Evolutionary conservation across 2,329 filamentous ascomycete genomes (phyloP), one percentile per base, ranked within the genome.

Genomic region (Mycocentrospora acerina): DNA sequence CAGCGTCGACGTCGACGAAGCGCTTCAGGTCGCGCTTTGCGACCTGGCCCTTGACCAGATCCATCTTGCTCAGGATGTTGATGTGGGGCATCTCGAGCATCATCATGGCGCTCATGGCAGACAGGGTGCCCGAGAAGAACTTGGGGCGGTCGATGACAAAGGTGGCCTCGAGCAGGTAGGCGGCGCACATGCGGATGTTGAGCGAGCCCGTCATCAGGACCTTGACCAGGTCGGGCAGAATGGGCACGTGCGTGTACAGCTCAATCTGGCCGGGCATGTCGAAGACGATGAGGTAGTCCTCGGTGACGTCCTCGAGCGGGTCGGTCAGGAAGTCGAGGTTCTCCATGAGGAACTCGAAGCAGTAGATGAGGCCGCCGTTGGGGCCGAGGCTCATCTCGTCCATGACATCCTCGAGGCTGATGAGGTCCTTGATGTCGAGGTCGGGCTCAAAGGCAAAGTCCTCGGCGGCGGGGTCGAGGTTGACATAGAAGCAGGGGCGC

Each of bases 181-280:
- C 82, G 29, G 93, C 93, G 66, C 91, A 96, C 55, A 97, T 81
- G 58, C 86, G 88, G 63, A 97, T 86, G 68, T 95, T 91, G 52
- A 97, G 77, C 14, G 84, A 80, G 7, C 90, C 90, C 9, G 86
- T 81, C 28, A 85, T 89, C 35, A 97, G 78, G 64, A 88, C 88
- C 59, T 84, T 85, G 51, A 91, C 83, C 32, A 98, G 80, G 14
- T 83, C 81, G 1, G 93, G 93, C 22, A 98, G 75, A 51, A 98
- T 86, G 26, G 93, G 93, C 24, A 97, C 87, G 66, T 98, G 93
- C 2, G 91, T 97, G 72, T 97, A 98, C 11, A 98, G 81, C 72
- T 98, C 93, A 68, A 98, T 97, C 73, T 98, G 93, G 40, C 93
- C 93, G 0, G 93, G 93, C 87, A 97, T 96, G 71, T 98, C 93